Evolutionary conservation across 2,329 filamentous ascomycete species (phyloP).

Genomic region (Xylaria sp.): DNA sequence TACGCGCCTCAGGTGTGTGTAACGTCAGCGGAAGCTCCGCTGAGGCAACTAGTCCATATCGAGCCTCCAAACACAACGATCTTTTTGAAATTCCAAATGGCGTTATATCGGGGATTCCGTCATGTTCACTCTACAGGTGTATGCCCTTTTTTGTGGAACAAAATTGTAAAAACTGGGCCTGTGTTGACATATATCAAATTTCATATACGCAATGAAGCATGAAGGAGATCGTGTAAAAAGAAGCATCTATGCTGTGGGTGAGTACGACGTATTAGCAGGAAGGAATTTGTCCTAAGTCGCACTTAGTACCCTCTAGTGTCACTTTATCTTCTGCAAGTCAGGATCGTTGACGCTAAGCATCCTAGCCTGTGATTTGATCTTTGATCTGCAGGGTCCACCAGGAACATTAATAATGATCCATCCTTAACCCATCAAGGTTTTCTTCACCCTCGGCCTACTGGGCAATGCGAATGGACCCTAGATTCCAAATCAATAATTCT

Average conservation of each 20-base stretch:
- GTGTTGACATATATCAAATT: neutral
- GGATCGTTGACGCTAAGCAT: no score
- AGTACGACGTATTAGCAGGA: neutral
- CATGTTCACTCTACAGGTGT: no score
- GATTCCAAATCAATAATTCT: constrained; percentile 30
- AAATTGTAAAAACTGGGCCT: neutral
- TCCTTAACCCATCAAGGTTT: neutral
- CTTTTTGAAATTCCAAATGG: neutral
- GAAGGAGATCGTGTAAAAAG: no score
- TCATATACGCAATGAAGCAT: neutral
- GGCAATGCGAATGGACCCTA: neutral
- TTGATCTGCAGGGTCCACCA: constrained; percentile 5
- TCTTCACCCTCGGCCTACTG: neutral
- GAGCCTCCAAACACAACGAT: neutral
- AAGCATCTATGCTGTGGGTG: neutral
- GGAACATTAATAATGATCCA: constrained; percentile 5
- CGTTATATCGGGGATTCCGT: neutral
- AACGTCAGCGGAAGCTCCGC: neutral
- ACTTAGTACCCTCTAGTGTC: no score
- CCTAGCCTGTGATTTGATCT: neutral
- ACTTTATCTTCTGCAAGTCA: no score
- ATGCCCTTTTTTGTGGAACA: neutral
- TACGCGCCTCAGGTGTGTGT: neutral
- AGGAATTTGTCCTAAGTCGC: neutral
- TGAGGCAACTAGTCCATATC: constrained; percentile 15